Evolutionary conservation across 176 grass and related monocot species (phyloP).

Genomic region (Phoenix roebelenii): DNA sequence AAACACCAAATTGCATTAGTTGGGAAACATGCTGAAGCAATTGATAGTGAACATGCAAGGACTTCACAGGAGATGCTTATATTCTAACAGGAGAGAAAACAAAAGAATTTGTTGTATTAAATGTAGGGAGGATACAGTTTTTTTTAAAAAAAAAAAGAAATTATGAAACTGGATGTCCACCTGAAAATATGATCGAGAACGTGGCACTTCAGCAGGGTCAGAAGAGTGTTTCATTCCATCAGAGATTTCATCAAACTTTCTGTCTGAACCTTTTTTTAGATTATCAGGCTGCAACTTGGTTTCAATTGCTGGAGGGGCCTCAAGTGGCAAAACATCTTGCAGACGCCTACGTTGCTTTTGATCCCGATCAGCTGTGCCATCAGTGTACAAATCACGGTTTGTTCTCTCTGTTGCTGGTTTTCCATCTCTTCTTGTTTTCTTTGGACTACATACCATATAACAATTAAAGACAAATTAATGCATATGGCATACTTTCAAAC

Average conservation of each 20-base stretch:
- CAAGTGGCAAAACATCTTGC: conserved; percentile 12
- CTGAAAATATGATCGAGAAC: conserved; percentile 38
- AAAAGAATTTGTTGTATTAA: too few species aligned
- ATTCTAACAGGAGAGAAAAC: too few species aligned
- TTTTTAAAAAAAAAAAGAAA: too few species aligned
- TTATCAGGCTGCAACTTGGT: conserved; percentile 12
- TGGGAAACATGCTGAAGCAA: too few species aligned
- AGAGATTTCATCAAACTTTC: conserved; percentile 30
- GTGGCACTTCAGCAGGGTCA: conserved; percentile 25
- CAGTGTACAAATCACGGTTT: conserved; percentile 17
- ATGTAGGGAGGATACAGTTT: too few species aligned
- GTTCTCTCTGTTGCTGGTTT: conserved; percentile 36
- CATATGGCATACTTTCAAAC: too few species aligned
- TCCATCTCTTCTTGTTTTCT: conserved; percentile 35
- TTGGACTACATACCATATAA: conserved; percentile 18
- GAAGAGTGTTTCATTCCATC: conserved; percentile 40
- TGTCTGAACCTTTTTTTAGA: conserved; percentile 9
- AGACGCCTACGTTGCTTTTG: conserved; percentile 13
- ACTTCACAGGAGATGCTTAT: too few species aligned
- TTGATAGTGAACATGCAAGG: too few species aligned
- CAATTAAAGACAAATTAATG: too few species aligned
- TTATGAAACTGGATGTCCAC: conserved; percentile 10
- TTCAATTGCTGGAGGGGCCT: conserved; percentile 15
- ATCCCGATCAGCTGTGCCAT: conserved; percentile 9
- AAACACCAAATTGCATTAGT: too few species aligned